Evolutionary conservation across 2,329 filamentous ascomycete species (phyloP).

Genomic region (Pyrenophora graminea): DNA sequence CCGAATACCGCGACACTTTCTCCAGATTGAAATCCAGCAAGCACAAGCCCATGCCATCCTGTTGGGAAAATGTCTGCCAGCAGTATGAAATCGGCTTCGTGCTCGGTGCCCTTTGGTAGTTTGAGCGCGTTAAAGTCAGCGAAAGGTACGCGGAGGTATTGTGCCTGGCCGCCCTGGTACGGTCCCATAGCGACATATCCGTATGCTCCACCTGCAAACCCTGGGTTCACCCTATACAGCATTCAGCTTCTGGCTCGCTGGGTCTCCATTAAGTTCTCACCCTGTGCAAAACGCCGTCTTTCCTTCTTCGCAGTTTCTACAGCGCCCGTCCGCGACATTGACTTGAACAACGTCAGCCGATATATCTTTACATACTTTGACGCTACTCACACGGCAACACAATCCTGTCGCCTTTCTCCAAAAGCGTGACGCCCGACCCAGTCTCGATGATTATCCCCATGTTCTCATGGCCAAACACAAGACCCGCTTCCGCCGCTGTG

Average conservation of each 20-base stretch:
- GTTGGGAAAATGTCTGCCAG: slow-evolving; percentile 57
- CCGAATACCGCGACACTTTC: slow-evolving; percentile 69
- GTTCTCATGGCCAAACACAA: slow-evolving; percentile 67
- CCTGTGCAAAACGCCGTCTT: slow-evolving; percentile 69
- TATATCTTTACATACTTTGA: neutral
- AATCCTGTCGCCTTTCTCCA: slow-evolving; percentile 66
- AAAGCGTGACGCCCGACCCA: slow-evolving; percentile 62
- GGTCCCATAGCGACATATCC: slow-evolving; percentile 67
- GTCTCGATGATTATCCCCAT: slow-evolving; percentile 63
- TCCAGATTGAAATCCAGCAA: slow-evolving; percentile 63
- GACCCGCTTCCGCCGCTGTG: slow-evolving; percentile 64
- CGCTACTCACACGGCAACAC: slow-evolving; percentile 57
- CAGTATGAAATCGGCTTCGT: slow-evolving; percentile 64
- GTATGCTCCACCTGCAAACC: slow-evolving; percentile 64
- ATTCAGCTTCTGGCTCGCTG: slow-evolving; percentile 2
- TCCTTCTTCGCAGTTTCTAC: slow-evolving; percentile 67
- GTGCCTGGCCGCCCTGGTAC: slow-evolving; percentile 62
- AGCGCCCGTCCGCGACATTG: slow-evolving; percentile 48
- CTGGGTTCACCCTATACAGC: slow-evolving; percentile 55
- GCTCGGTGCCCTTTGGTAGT: slow-evolving; percentile 63
- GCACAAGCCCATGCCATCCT: slow-evolving; percentile 62
- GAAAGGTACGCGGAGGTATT: slow-evolving; percentile 67
- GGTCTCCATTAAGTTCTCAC: slow-evolving; percentile 7
- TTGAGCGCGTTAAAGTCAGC: slow-evolving; percentile 69
- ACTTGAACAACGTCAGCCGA: neutral